These are phyloP conservation scores for Domatiomyces globalis DNA, from an alignment of 2,329 filamentous ascomycete genomes.

Conservation along the genomic window DNA sequence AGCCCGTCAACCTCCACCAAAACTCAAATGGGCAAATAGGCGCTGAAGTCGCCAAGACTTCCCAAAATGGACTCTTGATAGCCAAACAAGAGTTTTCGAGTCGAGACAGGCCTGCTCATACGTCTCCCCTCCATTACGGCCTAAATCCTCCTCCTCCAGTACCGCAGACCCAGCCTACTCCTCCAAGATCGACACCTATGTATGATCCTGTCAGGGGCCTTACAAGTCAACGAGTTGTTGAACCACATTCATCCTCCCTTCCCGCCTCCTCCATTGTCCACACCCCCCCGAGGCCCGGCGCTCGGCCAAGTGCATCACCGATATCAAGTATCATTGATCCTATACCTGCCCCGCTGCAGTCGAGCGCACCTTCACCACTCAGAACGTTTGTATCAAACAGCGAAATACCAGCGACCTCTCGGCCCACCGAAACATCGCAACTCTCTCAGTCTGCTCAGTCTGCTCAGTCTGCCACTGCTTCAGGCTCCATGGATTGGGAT, in stretches of 20 bases:
- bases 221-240: constrained; percentile 39
- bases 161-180: constrained; percentile 15
- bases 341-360: constrained; percentile 17
- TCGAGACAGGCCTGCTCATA: too few species aligned
- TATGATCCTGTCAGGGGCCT: constrained; percentile 79
- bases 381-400: constrained; percentile 4
- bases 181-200: constrained; percentile 38
- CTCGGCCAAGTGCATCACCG: constrained; percentile 74
- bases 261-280: constrained; percentile 51
- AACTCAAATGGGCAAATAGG: background rate
- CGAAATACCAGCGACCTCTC: constrained; percentile 13
- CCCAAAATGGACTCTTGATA: constrained; percentile 30
- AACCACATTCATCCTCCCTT: constrained; percentile 38
- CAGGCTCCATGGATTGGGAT: constrained; percentile 12
- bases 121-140: too few species aligned
- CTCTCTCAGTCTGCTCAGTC: constrained; percentile 22
- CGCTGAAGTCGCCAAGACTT: constrained; percentile 11
- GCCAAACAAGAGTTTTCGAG: constrained; percentile 26
- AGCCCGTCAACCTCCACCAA: constrained; percentile 7
- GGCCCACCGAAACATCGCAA: constrained; percentile 14
- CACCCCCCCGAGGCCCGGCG: constrained; percentile 35
- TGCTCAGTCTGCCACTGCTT: constrained; percentile 7
- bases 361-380: background rate
- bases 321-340: constrained; percentile 83
- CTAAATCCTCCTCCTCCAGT: constrained; percentile 23